Percentiles rank a stretch among this genome's conserved stretches.
These are phyloP conservation scores for Quercus tomentella DNA, from an alignment of 331 rosid genomes.

Conservation along the genomic window DNA sequence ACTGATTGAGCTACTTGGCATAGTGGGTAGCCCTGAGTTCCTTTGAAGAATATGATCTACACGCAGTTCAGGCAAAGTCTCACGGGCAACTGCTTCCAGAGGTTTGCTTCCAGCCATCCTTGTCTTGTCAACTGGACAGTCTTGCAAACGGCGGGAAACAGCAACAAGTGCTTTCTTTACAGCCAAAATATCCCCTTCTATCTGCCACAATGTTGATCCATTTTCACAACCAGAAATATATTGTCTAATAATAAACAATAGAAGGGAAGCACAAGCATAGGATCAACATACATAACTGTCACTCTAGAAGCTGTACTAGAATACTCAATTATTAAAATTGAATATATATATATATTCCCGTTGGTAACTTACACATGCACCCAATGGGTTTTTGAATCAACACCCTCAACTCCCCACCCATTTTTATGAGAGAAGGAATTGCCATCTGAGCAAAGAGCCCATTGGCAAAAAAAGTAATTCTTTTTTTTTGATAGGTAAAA, in stretches of 20 bases:
- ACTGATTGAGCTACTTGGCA: slow-evolving; percentile 48
- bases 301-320: neutral
- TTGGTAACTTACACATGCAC: too few relatives aligned
- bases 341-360: too few relatives aligned
- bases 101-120: slow-evolving; percentile 49
- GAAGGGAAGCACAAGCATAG: neutral
- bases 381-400: neutral
- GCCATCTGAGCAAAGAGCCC: too few relatives aligned
- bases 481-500: neutral
- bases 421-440: too few relatives aligned
- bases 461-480: neutral
- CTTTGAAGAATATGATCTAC: slow-evolving; percentile 51
- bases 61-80: slow-evolving; percentile 40
- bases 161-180: slow-evolving; percentile 89
- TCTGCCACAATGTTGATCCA: slow-evolving; percentile 47
- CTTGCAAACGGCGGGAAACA: slow-evolving; percentile 76
- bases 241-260: neutral
- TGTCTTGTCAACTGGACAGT: slow-evolving; percentile 50
- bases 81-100: slow-evolving; percentile 46
- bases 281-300: neutral
- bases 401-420: neutral
- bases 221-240: slow-evolving; percentile 10
- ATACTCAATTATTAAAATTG: neutral
- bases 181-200: slow-evolving; percentile 77
- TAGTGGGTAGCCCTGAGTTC: slow-evolving; percentile 39